Conservation (phyloP, 2,329 filamentous ascomycete species). For the Karstenula rhodostoma region DNA sequence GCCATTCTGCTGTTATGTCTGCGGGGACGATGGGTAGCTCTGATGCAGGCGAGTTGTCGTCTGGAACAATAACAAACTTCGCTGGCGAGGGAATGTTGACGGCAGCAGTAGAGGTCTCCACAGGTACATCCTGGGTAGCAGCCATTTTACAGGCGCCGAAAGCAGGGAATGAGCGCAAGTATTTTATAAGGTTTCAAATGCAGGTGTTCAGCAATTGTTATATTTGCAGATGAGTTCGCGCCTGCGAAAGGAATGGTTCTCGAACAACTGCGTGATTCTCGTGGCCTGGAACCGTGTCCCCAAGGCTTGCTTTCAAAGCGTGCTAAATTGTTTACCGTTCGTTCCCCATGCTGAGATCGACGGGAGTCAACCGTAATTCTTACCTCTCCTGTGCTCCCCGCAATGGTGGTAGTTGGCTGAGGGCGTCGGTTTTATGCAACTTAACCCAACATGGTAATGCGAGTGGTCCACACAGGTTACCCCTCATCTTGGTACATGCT, state of each 20-base stretch:
- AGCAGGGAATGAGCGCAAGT: neutral
- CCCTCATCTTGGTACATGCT: neutral
- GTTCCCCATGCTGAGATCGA: neutral
- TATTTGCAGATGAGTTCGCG: neutral
- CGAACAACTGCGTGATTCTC: too few relatives aligned
- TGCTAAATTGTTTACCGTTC: neutral
- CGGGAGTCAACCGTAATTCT: neutral
- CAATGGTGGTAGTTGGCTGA: neutral
- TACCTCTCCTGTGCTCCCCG: neutral
- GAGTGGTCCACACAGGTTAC: neutral
- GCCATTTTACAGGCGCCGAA: slow-evolving; percentile 3
- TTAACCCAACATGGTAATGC: neutral
- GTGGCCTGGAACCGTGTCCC: too few relatives aligned
- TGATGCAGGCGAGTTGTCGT: slow-evolving; percentile 5
- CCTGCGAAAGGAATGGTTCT: slow-evolving; percentile 4
- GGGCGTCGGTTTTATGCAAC: too few relatives aligned
- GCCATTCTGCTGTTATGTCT: slow-evolving; percentile 26
- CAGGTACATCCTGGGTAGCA: neutral
- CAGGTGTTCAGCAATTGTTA: neutral
- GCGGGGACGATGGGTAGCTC: slow-evolving; percentile 15
- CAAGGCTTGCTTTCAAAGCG: too few relatives aligned
- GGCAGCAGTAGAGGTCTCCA: slow-evolving; percentile 7
- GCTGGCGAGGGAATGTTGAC: slow-evolving; percentile 13
- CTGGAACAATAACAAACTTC: slow-evolving; percentile 10
- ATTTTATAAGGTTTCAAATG: neutral